Conservation (phyloP, 139 green algal species). For the Desmodesmus armatus region DNA sequence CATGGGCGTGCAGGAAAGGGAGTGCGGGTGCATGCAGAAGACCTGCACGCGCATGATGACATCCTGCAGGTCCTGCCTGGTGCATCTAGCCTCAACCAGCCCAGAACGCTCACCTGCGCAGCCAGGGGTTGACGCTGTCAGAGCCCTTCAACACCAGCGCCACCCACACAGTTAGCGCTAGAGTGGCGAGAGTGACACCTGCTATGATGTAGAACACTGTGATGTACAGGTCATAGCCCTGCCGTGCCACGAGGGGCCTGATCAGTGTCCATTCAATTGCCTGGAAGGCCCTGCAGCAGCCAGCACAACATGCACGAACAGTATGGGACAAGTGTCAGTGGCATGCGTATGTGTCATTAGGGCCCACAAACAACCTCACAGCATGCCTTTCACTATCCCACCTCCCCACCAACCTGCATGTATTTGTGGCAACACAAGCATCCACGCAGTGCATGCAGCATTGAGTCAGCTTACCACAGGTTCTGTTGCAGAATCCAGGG, state of each 20-base stretch:
- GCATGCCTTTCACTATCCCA: neutral
- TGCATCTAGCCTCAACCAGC: neutral
- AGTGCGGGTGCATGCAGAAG: neutral
- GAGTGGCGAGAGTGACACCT: neutral
- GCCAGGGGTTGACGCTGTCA: neutral
- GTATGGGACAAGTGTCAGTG: neutral
- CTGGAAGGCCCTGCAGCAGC: conserved; percentile 12
- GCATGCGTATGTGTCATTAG: too few relatives aligned
- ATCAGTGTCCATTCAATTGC: neutral
- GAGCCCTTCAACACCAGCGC: conserved; percentile 3
- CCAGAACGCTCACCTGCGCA: neutral
- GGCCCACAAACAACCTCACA: neutral
- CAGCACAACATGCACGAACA: neutral
- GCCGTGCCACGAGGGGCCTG: neutral
- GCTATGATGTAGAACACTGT: conserved; percentile 11
- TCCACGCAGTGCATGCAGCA: neutral
- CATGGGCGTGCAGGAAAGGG: neutral
- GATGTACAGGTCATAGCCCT: conserved; percentile 21
- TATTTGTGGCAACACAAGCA: too few relatives aligned
- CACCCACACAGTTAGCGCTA: neutral
- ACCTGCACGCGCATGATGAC: neutral
- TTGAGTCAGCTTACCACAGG: neutral
- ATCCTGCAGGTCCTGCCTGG: neutral
- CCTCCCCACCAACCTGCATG: too few relatives aligned
- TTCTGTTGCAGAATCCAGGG: neutral